Base-by-base conservation (phyloP, 2,329 filamentous ascomycete genomes). In the Fusarium bulbicola region DNA sequence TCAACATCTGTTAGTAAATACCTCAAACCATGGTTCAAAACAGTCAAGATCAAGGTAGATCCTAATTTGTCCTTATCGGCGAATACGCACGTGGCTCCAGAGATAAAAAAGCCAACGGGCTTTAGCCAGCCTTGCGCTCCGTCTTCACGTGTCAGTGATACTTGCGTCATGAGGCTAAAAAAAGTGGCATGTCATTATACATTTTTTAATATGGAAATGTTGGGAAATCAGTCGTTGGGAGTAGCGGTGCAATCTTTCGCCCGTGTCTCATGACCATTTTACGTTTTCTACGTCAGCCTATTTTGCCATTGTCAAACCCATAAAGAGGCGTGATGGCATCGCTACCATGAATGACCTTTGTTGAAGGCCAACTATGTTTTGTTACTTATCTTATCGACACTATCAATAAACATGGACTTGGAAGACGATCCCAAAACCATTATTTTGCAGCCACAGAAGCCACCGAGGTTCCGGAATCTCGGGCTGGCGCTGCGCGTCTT, bases 101-200 rank as follows among this genome's bases (percentile, higher is more conserved):
- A 37, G 24, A 53, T 21, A 28, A 21, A 53, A 52, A 18, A 14
- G 6, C 50, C 34, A 28, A n/a, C 50, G 24, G 50, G 20, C 50
- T 40, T 54, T 54, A 18, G 16, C 20, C 20, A 54, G 50, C 50
- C 50, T 54, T 40, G 50, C 50, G 24, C 34, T 39, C 34, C 50
- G 24, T 28, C 26, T 54, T 39, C 50, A 40, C 34, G 34, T 54
- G 50, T 54, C 50, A 54, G 34, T 28, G 7, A 39, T 11, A 54
- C 20, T n/a, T 54, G 50, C 24, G 50, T 54, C 50, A 54, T 54
- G 50, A 40, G 34, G 50, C 20, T 54, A 39, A 54, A 28, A 39
- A 52, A 54, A 40, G 50, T 54, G 50, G 50, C 34, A 39, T 40
- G 50, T 54, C 34, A 28, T 54, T 39, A 30, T 54, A 54, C 40